Conservation (phyloP, 805 yeast species). For the Barnettozyma sp. region DNA sequence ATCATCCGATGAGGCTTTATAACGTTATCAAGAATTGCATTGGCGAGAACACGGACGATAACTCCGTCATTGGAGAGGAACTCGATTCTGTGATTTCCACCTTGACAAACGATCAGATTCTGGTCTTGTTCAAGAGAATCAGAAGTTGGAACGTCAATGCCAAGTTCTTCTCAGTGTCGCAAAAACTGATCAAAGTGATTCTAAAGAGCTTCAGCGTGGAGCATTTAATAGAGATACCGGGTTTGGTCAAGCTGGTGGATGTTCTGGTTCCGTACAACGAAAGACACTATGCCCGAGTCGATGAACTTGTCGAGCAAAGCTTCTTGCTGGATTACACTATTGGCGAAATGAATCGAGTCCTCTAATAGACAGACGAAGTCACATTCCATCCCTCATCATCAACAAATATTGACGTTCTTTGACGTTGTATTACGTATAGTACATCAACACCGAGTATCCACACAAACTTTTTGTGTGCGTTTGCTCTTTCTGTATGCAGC, state of each 20-base stretch:
- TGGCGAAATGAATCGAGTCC: slow-evolving; percentile 56
- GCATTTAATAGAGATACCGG: slow-evolving; percentile 55
- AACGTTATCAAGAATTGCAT: slow-evolving; percentile 30
- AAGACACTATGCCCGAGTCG: slow-evolving; percentile 74
- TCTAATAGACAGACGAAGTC: background rate
- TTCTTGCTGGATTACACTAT: slow-evolving; percentile 79
- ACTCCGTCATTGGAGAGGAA: background rate
- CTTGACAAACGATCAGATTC: slow-evolving; percentile 54
- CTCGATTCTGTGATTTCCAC: slow-evolving; percentile 13
- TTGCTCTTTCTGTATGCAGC: too few species aligned
- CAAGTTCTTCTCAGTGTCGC: slow-evolving; percentile 73
- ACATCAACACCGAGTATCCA: too few species aligned
- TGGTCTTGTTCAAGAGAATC: slow-evolving; percentile 59
- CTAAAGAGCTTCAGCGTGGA: slow-evolving; percentile 49
- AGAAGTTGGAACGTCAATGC: slow-evolving; percentile 96
- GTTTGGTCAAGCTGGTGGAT: slow-evolving; percentile 60
- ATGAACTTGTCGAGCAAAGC: slow-evolving; percentile 78
- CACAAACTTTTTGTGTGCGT: too few species aligned
- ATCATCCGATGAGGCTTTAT: slow-evolving; percentile 86
- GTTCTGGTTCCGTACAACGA: slow-evolving; percentile 83
- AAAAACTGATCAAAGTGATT: slow-evolving; percentile 62
- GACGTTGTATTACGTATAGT: too few species aligned
- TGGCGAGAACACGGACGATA: slow-evolving; percentile 18
- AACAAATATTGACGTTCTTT: too few species aligned
- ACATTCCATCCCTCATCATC: too few species aligned